A percentile compares a stretch with the other conserved stretches of the same genome.
Evolutionary conservation across 129 eudicot species (phyloP).

Genomic region (Chrysanthemum makinoi): DNA sequence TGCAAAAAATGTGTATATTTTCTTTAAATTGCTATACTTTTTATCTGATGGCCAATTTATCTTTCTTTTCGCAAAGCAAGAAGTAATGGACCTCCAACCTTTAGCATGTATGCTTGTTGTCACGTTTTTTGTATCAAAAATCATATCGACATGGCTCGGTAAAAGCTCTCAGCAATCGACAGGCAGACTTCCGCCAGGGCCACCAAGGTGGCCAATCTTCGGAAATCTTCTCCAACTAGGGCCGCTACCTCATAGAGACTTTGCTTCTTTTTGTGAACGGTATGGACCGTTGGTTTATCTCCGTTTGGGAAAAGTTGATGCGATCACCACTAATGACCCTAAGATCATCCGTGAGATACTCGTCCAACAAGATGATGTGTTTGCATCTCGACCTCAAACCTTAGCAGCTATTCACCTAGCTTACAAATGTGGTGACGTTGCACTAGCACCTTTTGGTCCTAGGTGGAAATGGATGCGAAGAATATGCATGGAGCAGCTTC

Average conservation of each 20-base stretch:
- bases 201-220: slow-evolving; percentile 75
- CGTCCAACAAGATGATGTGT: slow-evolving; percentile 75
- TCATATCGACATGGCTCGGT: slow-evolving; percentile 19
- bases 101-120: slow-evolving; percentile 28
- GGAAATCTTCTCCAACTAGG: slow-evolving; percentile 89
- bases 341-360: slow-evolving; percentile 82
- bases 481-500: slow-evolving; percentile 86
- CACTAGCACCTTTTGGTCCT: slow-evolving; percentile 90
- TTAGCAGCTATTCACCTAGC: slow-evolving; percentile 76
- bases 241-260: slow-evolving; percentile 74
- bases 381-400: slow-evolving; percentile 90
- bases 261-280: slow-evolving; percentile 65
- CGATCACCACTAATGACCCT: slow-evolving; percentile 92
- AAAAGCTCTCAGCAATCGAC: neutral
- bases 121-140: slow-evolving; percentile 28
- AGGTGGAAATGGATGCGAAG: slow-evolving; percentile 92
- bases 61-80: neutral
- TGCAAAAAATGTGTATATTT: slow-evolving; percentile 22
- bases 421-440: slow-evolving; percentile 87
- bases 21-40: slow-evolving; percentile 9
- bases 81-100: slow-evolving; percentile 33
- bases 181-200: slow-evolving; percentile 76
- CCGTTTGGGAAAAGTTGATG: slow-evolving; percentile 71
- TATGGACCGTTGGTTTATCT: slow-evolving; percentile 88
- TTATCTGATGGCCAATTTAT: neutral